Evolutionary conservation across 805 yeast species (phyloP), one percentile per base, ranked within the genome.

Genomic region (Hyphopichia homilentoma): DNA sequence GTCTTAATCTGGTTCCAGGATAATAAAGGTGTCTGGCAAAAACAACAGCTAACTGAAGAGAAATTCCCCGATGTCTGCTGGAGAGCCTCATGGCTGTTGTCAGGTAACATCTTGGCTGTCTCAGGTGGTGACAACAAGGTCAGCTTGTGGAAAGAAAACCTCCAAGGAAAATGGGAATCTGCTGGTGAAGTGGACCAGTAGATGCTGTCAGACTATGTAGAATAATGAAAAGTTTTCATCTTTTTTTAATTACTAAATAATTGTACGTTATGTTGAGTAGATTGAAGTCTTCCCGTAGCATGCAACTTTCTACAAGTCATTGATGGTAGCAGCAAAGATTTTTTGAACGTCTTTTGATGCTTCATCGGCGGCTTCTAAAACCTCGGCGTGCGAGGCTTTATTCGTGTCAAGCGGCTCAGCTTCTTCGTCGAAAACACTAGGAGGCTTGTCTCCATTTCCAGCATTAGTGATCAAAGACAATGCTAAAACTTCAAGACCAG

Each of bases 71-170:
- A 93, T 57, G 97, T 89, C 17, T 85, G 94, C 47, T 93, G 98
- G 98, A 81, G 97, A 59, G 95, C 95, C 30, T 81, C 94, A 46
- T 93, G 98, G 98, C 87, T 97, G 8, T 70, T 89, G 46, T 83
- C 95, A 29, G 99, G 99, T 33, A 93, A 93, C 57, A 81, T 93
- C 19, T 74, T 93, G 48, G 99, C 99, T 4, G 84, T 93, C 26
- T 79, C 93, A 30, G 96, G 97, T 29, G 97, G 97, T 34, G 97
- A 93, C 59, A 89, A 89, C 60, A 87, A 84, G 63, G 90, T 93
- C 27, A 87, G 96, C 20, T 73, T 93, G 57, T 93, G 97, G 97
- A 89, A 88, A 64, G 98, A 93, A 63, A 86, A 81, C 54, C 70
- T 89, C 44, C 79, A 79, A 50, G 97, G 97, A 33, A 79, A 80